A percentile compares a stretch with the other conserved stretches of the same genome.
Evolutionary conservation across 75 land plant genomes (phyloP).

Genomic region (Selaginella moellendorffii): DNA sequence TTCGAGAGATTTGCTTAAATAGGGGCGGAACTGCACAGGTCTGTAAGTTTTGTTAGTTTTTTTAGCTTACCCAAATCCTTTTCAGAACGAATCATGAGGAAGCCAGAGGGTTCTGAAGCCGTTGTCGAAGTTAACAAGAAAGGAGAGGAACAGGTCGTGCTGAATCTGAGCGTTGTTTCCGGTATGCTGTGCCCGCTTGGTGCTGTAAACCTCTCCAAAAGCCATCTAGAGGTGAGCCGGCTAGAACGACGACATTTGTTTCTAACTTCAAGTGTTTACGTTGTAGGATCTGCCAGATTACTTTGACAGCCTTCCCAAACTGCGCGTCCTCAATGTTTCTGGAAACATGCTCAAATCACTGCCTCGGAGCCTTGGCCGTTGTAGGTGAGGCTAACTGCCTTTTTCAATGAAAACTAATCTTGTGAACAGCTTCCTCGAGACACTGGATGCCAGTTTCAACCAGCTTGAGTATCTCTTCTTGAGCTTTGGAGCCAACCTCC

Average conservation of each 20-base stretch:
- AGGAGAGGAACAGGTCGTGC: no score
- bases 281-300: not conserved
- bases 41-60: no score
- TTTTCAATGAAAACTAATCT: not conserved
- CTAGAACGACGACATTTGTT: no score
- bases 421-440: not conserved
- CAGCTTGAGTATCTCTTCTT: not conserved
- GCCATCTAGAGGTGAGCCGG: constrained; percentile 29
- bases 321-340: constrained; percentile 1
- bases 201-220: constrained; percentile 42
- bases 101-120: no score
- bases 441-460: not conserved
- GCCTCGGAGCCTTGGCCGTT: not conserved
- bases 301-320: not conserved
- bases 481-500: not conserved
- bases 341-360: constrained; percentile 8
- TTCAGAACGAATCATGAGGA: no score
- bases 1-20: no score
- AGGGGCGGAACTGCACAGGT: no score
- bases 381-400: not conserved
- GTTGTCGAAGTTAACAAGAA: no score
- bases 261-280: not conserved
- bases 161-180: constrained; percentile 34
- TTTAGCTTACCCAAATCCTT: no score
- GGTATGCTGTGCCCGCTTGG: constrained; percentile 17